Evolutionary conservation across 176 grass and related monocot species (phyloP).

Genomic region (Tuctoria greenei): DNA sequence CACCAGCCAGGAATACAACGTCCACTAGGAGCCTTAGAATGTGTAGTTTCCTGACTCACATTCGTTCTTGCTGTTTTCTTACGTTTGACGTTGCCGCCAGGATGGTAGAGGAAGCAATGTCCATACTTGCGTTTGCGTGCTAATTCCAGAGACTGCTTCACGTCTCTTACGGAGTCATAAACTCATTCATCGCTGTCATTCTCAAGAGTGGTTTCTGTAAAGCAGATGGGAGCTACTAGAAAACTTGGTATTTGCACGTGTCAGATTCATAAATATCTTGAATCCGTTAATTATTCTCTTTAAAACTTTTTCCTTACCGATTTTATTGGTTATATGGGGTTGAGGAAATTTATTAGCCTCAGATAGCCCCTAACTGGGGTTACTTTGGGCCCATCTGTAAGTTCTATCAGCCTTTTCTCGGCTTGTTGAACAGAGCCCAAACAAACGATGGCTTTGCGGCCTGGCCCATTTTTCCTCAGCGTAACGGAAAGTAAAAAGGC

Average conservation of each 20-base stretch:
- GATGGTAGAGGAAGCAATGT: slow-evolving; percentile 24
- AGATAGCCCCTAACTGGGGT: neutral
- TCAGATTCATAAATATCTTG: no score
- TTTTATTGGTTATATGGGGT: neutral
- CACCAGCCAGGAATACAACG: slow-evolving; percentile 24
- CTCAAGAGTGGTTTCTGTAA: slow-evolving; percentile 11
- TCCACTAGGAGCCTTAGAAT: slow-evolving; percentile 30
- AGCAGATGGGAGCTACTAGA: slow-evolving; percentile 8
- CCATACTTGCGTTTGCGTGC: slow-evolving; percentile 4
- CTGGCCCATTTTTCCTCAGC: neutral
- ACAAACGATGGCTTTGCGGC: neutral
- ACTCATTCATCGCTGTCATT: slow-evolving; percentile 12
- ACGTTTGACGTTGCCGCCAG: slow-evolving; percentile 7
- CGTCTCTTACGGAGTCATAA: slow-evolving; percentile 35
- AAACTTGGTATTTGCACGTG: slow-evolving; percentile 5
- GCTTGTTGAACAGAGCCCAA: neutral
- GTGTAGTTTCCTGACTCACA: slow-evolving; percentile 15
- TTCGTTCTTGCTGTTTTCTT: neutral
- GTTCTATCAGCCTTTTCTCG: no score
- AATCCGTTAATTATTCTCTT: neutral
- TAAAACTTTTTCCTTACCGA: neutral
- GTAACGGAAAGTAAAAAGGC: neutral
- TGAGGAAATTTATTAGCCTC: neutral
- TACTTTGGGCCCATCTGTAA: no score
- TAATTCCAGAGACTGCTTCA: slow-evolving; percentile 31